Evolutionary conservation across 495 filamentous ascomycete species (phyloP), one percentile per base, ranked within the genome.

Genomic region (Neurospora sp.): DNA sequence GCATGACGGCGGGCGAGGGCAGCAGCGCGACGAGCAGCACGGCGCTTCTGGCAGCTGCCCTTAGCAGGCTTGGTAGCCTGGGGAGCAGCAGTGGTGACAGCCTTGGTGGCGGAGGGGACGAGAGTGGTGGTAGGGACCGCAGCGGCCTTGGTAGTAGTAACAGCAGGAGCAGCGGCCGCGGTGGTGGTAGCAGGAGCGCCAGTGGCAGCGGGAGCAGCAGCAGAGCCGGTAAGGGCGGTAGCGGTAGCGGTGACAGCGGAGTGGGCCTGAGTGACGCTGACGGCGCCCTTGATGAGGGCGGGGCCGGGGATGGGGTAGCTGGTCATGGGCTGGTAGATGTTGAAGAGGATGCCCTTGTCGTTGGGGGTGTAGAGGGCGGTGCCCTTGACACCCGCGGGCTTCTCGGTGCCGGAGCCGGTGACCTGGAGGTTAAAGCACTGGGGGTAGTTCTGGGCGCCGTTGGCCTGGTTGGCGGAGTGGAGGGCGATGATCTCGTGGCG

Each of bases 401-500:
- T 80, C 68, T 83, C 87, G 69, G 86, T 89, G 40, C 91, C 92
- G 68, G 82, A 79, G 59, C 92, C 91, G 4, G 89, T 90, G 73
- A 96, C 83, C 74, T 90, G 84, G 68, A 94, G 79, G 86, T 93
- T 94, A 81, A 93, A 81, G 82, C 92, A 95, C 76, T 92, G 85
- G 20, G 92, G 92, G 80, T 94, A 95, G 83, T 89, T 90, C 84
- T 95, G 92, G 5, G 92, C 91, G 48, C 91, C 91, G 77, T 90
- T 84, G 22, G 75, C 71, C n/a, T 84, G 76, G 37, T 79, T 84
- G n/a, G 90, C 90, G 31, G 84, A 84, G 84, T 94, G 91, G 10
- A 94, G 88, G 20, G 89, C 92, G 72, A 94, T 92, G 77, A 94
- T 90, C 81, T 96, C 92, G 79, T 93, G 90, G 44, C 92, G 91